A percentile compares a stretch with the other conserved stretches of the same genome.
Conservation (phyloP, 257 asterid genomes). For the Solanum gandarillasii region DNA sequence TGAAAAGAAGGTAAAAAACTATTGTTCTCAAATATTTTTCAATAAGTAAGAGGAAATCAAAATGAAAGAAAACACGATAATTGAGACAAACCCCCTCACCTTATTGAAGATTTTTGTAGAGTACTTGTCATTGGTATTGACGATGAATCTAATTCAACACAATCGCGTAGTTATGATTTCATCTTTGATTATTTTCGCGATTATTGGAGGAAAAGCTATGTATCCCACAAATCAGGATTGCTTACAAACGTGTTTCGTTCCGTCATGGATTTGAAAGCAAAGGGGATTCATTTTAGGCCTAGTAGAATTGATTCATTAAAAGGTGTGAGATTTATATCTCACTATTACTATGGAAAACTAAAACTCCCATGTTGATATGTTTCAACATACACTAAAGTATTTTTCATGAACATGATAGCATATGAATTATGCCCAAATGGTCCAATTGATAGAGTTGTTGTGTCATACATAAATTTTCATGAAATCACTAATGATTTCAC, state of each 20-base stretch:
- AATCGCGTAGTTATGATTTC: too few relatives aligned
- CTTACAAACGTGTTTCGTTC: conserved; percentile 3
- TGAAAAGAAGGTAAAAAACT: too few relatives aligned
- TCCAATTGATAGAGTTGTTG: background rate
- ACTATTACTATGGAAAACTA: conserved; percentile 8
- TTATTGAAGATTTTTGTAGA: too few relatives aligned
- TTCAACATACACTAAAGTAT: background rate
- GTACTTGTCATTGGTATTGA: too few relatives aligned
- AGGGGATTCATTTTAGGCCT: conserved; percentile 22
- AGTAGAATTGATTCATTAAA: background rate
- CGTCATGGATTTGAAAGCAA: conserved; percentile 17
- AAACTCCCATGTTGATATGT: conserved; percentile 10
- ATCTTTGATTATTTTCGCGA: too few relatives aligned
- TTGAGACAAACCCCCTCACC: too few relatives aligned
- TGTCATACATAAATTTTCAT: conserved; percentile 20
- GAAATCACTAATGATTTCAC: conserved; percentile 15
- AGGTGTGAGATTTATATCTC: conserved; percentile 6
- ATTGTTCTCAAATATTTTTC: too few relatives aligned
- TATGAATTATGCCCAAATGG: conserved; percentile 11
- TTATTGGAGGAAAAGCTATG: background rate
- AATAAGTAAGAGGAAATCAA: too few relatives aligned
- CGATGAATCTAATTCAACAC: too few relatives aligned
- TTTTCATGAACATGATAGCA: conserved; percentile 21
- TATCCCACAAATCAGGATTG: background rate
- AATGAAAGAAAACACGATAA: too few relatives aligned